phyloP scores from a whole-genome alignment of 345 rosid species.

The Rhodamnia argentea region DNA sequence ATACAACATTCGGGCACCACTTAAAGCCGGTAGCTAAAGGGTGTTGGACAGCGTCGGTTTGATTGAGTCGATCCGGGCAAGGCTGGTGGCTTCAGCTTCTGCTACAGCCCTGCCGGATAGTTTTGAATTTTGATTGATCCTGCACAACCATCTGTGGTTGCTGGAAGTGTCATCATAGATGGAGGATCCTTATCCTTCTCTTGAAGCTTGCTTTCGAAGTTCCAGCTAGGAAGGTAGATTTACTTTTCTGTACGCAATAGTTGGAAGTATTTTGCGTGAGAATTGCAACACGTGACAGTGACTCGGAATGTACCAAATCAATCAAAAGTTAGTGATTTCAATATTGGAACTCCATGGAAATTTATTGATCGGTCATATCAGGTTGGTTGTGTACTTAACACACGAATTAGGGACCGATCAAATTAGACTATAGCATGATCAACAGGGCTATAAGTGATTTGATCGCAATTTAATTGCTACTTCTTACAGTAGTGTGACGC shows the following conservation, averaged over 20 bases:
- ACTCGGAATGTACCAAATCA: background rate
- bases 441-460: background rate
- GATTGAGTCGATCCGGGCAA: background rate
- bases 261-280: background rate
- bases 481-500: rapidly evolving
- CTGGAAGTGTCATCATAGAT: background rate
- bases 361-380: background rate
- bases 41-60: background rate
- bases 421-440: background rate
- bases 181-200: background rate
- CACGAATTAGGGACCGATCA: rapidly evolving
- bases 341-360: background rate
- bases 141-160: background rate
- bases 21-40: background rate
- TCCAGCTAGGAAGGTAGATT: background rate
- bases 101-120: background rate
- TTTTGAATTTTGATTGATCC: background rate
- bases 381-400: rapidly evolving
- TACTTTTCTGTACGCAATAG: background rate
- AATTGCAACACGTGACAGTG: background rate
- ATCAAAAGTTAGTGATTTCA: background rate
- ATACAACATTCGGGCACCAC: background rate
- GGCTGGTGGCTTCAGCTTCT: background rate
- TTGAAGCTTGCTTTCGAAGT: background rate
- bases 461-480: background rate